These are phyloP conservation scores for Taphrina sp. DNA, from an alignment of 1,139 yeast species.

Conservation along the genomic window DNA sequence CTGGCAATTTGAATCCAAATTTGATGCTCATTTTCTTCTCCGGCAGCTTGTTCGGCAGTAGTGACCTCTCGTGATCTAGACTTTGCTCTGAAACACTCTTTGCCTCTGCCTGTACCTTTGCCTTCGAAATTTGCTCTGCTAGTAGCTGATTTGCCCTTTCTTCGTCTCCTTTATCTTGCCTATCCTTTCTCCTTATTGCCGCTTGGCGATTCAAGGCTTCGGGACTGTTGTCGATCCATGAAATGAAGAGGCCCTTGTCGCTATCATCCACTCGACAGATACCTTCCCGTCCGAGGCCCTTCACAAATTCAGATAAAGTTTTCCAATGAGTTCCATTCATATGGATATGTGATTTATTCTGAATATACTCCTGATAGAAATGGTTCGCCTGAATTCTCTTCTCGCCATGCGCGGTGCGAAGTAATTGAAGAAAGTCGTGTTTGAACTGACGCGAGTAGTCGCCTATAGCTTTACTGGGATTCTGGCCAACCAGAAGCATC, in stretches of 20 bases:
- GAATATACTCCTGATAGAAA: conserved; percentile 80
- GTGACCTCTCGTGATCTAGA: conserved; percentile 37
- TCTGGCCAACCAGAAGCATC: conserved; percentile 49
- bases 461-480: conserved; percentile 54
- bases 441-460: conserved; percentile 63
- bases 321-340: conserved; percentile 86
- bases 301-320: conserved; percentile 68
- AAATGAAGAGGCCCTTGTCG: conserved; percentile 51
- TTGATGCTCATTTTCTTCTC: conserved; percentile 18
- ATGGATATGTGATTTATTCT: conserved; percentile 78
- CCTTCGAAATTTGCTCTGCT: conserved; percentile 56
- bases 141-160: conserved; percentile 49
- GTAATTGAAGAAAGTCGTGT: conserved; percentile 60
- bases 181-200: conserved; percentile 45
- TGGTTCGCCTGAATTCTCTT: conserved; percentile 75
- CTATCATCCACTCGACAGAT: conserved; percentile 55
- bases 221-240: conserved; percentile 56
- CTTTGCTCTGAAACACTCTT: too few species aligned
- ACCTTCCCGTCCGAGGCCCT: conserved; percentile 60
- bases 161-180: conserved; percentile 51
- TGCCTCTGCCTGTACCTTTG: conserved; percentile 42
- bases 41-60: too few species aligned
- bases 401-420: conserved; percentile 74
- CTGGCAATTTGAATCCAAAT: too few species aligned
- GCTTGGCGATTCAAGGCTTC: conserved; percentile 48